A percentile compares a stretch with the other conserved stretches of the same genome.
phyloP scores from a whole-genome alignment of 140 eudicot genomes.

The Ambrosia hybrid region DNA sequence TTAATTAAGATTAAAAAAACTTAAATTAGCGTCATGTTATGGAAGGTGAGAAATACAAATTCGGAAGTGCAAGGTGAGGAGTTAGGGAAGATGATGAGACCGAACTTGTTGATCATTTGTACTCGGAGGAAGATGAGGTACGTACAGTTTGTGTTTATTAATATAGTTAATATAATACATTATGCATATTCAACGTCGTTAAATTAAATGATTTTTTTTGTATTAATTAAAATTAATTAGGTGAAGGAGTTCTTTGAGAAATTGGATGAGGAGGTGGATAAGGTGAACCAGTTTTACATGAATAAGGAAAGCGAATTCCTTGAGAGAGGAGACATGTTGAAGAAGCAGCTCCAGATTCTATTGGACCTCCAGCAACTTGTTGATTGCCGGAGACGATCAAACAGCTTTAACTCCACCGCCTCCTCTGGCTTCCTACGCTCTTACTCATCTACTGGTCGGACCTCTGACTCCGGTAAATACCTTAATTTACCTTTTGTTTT shows the following conservation, averaged over 20 bases:
- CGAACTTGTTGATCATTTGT: constrained; percentile 66
- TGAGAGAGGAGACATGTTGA: constrained; percentile 74
- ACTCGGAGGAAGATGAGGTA: constrained; percentile 90
- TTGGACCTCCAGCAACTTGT: constrained; percentile 65
- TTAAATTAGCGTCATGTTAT: constrained; percentile 17
- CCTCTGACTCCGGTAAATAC: not conserved
- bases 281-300: constrained; percentile 79
- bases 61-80: constrained; percentile 21
- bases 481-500: too few relatives aligned
- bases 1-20: too few relatives aligned
- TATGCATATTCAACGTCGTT: too few relatives aligned
- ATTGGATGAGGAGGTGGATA: constrained; percentile 75
- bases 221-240: constrained; percentile 12
- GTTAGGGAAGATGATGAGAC: constrained; percentile 50
- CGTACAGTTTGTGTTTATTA: too few relatives aligned
- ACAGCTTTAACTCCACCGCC: constrained; percentile 27
- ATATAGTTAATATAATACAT: too few relatives aligned
- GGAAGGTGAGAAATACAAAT: constrained; percentile 45
- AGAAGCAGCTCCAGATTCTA: constrained; percentile 75
- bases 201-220: not conserved
- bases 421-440: constrained; percentile 51
- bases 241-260: constrained; percentile 63
- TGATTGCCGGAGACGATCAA: constrained; percentile 51
- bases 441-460: too few relatives aligned
- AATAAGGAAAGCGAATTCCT: constrained; percentile 72